These are phyloP conservation scores for Ilex paraguariensis DNA, from an alignment of 305 asterid genomes.

Conservation along the genomic window DNA sequence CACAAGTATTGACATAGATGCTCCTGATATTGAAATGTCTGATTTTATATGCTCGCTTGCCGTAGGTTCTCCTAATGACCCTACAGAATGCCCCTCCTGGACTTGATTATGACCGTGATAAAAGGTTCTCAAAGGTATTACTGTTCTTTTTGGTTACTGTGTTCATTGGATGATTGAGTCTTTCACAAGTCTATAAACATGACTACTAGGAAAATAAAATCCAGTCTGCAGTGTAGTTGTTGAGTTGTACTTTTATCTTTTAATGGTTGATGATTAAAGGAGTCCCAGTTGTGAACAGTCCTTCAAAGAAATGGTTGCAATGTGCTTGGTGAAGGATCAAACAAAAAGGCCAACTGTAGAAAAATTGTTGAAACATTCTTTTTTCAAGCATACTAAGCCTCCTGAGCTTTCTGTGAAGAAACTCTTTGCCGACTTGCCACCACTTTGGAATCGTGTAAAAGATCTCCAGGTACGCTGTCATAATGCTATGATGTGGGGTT, in stretches of 20 bases:
- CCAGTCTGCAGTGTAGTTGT: background rate
- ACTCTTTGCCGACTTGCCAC: constrained; percentile 76
- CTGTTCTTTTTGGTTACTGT: constrained; percentile 17
- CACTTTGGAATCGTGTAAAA: constrained; percentile 81
- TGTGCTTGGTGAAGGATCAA: constrained; percentile 96
- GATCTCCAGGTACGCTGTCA: constrained; percentile 60
- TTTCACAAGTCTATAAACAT: too few species aligned
- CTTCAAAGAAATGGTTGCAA: constrained; percentile 94
- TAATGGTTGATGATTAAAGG: constrained; percentile 21
- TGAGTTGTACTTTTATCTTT: background rate
- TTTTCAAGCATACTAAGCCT: constrained; percentile 73
- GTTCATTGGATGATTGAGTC: too few species aligned
- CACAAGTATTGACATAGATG: constrained; percentile 3
- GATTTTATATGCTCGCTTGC: constrained; percentile 1
- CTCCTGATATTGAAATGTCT: background rate
- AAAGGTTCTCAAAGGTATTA: constrained; percentile 90
- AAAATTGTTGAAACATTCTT: constrained; percentile 71
- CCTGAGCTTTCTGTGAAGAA: constrained; percentile 71
- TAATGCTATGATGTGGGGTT: constrained; percentile 6
- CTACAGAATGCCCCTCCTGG: constrained; percentile 99
- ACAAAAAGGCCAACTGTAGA: constrained; percentile 92
- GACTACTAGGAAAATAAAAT: too few species aligned
- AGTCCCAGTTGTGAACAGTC: constrained; percentile 51
- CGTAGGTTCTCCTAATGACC: constrained; percentile 93
- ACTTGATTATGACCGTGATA: constrained; percentile 98